phyloP scores from a whole-genome alignment of 768 basidiomycete genomes.

The Hericium alpestre region DNA sequence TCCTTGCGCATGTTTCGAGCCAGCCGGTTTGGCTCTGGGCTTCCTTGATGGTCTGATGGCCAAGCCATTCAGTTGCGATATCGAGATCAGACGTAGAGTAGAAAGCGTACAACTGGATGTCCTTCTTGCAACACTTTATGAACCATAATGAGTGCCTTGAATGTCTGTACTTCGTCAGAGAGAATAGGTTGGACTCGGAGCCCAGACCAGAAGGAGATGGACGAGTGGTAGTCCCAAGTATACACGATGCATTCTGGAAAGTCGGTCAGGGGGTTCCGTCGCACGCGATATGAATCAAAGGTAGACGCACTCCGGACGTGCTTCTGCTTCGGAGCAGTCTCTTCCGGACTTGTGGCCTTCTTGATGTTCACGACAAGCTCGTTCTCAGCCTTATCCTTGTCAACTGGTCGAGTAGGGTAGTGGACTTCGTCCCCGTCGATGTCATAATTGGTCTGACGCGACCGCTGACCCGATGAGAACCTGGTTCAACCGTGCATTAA shows the following conservation, averaged over 20 bases:
- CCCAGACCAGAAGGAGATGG: constrained; percentile 95
- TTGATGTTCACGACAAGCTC: constrained; percentile 94
- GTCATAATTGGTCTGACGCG: constrained; percentile 36
- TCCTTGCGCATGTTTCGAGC: constrained; percentile 94
- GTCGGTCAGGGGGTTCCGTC: background rate
- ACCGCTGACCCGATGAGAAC: constrained; percentile 20
- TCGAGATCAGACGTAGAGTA: constrained; percentile 3
- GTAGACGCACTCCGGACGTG: constrained; percentile 84
- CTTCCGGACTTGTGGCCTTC: constrained; percentile 93
- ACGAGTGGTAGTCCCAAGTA: constrained; percentile 99
- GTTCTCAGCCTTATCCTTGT: constrained; percentile 95
- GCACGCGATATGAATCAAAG: background rate
- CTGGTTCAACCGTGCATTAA: constrained; percentile 10
- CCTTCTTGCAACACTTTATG: constrained; percentile 98
- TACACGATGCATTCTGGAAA: constrained; percentile 88
- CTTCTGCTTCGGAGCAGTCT: constrained; percentile 97
- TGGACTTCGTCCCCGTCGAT: constrained; percentile 75
- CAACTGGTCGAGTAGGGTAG: constrained; percentile 93
- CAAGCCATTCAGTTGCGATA: constrained; percentile 6
- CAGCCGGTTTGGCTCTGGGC: constrained; percentile 94
- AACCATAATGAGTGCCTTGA: constrained; percentile 94
- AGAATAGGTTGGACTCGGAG: constrained; percentile 94
- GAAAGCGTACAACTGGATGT: constrained; percentile 70
- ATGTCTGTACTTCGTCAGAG: constrained; percentile 94
- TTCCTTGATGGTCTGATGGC: constrained; percentile 82